These are phyloP conservation scores for Leishmania mexicana DNA, from an alignment of 208 protist species.

Conservation along the genomic window DNA sequence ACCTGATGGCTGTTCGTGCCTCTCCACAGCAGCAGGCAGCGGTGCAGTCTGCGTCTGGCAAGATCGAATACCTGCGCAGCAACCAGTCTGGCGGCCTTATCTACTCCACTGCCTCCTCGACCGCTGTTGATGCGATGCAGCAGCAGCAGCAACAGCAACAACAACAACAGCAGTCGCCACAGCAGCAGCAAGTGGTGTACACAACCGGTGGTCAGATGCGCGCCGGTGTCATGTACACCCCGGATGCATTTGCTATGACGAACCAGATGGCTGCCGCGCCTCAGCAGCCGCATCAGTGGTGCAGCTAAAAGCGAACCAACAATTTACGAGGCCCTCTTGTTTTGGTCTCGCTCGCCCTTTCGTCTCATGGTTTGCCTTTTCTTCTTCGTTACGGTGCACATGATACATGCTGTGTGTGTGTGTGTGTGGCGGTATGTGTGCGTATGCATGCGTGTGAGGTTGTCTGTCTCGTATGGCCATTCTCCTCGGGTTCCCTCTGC, in stretches of 20 bases:
- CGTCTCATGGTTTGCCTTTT: not conserved
- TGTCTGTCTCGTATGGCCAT: not conserved
- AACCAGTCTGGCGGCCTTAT: conserved; percentile 20
- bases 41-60: conserved; percentile 22
- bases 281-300: conserved; percentile 34
- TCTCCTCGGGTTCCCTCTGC: not conserved
- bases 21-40: conserved; percentile 23
- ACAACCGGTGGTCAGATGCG: conserved; percentile 24
- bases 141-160: conserved; percentile 2
- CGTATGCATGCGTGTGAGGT: not conserved
- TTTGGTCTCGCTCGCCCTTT: not conserved
- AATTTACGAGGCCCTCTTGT: conserved; percentile 14
- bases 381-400: not conserved
- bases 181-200: conserved; percentile 36
- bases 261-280: conserved; percentile 25
- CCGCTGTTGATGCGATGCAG: conserved; percentile 23
- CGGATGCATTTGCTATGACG: conserved; percentile 26
- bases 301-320: conserved; percentile 11
- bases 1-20: conserved; percentile 24
- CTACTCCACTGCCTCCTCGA: conserved; percentile 19
- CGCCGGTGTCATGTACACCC: conserved; percentile 27
- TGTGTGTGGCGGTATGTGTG: not conserved
- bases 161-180: conserved; percentile 17
- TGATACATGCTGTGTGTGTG: not conserved
- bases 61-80: conserved; percentile 21